Conservation (phyloP, 225 moss, liverwort and hornwort species). For the Pleurozium schreberi region DNA sequence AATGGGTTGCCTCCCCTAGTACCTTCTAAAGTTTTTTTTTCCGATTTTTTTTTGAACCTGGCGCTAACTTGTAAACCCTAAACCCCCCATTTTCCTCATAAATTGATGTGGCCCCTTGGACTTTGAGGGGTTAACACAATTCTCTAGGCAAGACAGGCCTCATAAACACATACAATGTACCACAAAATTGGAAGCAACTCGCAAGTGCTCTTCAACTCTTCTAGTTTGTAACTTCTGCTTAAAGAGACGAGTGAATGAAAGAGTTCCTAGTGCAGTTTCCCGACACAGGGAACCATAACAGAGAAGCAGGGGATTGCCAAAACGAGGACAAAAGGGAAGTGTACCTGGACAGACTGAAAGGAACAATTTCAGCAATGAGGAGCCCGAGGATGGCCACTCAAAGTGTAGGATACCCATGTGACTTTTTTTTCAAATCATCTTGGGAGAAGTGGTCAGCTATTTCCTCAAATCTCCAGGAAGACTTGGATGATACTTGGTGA, state of each 20-base stretch:
- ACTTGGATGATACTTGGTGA: too few relatives aligned
- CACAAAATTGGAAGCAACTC: not conserved
- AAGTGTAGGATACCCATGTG: not conserved
- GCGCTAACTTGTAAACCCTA: not conserved
- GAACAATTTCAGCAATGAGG: not conserved
- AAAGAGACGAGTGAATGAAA: fast-evolving
- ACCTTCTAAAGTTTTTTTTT: too few relatives aligned
- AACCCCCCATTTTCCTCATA: not conserved
- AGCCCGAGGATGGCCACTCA: not conserved
- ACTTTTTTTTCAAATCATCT: too few relatives aligned
- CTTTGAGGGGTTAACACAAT: not conserved
- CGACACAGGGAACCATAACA: too few relatives aligned
- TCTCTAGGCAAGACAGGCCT: not conserved
- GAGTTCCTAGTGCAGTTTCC: not conserved
- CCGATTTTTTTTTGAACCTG: too few relatives aligned
- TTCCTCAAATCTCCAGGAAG: too few relatives aligned
- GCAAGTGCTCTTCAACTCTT: not conserved
- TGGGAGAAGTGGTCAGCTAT: too few relatives aligned
- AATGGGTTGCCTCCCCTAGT: too few relatives aligned
- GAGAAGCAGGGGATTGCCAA: not conserved
- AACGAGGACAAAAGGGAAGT: not conserved
- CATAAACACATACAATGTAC: not conserved
- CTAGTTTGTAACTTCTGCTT: not conserved
- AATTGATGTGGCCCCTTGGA: not conserved
- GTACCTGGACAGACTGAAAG: not conserved